phyloP scores from a whole-genome alignment of 2,329 filamentous ascomycete genomes.

The Aspergillus cejpii region DNA sequence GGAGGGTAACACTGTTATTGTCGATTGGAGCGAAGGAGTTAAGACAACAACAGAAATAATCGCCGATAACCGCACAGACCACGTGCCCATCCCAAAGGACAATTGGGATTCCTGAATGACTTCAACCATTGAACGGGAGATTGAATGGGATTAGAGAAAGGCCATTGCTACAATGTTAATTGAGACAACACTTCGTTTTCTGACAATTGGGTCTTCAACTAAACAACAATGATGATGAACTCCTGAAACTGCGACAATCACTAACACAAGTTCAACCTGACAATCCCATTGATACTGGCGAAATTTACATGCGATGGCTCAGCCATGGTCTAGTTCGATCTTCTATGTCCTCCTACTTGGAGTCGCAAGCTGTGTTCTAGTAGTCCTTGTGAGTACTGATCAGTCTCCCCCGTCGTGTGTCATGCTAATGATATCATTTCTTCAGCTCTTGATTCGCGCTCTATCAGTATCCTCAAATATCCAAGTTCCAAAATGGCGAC shows the following conservation, averaged over 20 bases:
- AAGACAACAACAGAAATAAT: conserved; percentile 22
- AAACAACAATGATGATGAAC: not conserved
- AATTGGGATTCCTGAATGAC: not conserved
- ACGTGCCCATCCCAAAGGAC: conserved; percentile 11
- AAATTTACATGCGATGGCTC: not conserved
- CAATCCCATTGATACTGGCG: not conserved
- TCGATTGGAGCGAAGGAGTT: conserved; percentile 16
- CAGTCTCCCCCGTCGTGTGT: not conserved
- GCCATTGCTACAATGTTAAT: conserved; percentile 1
- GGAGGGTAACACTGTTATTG: conserved; percentile 2
- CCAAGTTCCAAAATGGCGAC: conserved; percentile 26
- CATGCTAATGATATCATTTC: conserved; percentile 5
- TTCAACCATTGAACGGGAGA: too few species aligned
- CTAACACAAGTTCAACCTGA: not conserved
- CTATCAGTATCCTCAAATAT: conserved; percentile 28
- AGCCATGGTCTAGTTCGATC: not conserved
- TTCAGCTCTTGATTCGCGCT: conserved; percentile 22
- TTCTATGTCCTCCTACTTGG: not conserved
- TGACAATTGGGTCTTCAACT: not conserved
- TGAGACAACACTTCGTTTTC: not conserved
- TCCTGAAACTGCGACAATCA: not conserved
- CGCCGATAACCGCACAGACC: conserved; percentile 22
- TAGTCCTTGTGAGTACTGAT: conserved; percentile 5
- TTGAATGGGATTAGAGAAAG: too few species aligned
- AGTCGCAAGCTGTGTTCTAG: not conserved